Evolutionary conservation across 768 basidiomycete species (phyloP), one percentile per base, ranked within the genome.

Genomic region (Leccinum uliginosum): DNA sequence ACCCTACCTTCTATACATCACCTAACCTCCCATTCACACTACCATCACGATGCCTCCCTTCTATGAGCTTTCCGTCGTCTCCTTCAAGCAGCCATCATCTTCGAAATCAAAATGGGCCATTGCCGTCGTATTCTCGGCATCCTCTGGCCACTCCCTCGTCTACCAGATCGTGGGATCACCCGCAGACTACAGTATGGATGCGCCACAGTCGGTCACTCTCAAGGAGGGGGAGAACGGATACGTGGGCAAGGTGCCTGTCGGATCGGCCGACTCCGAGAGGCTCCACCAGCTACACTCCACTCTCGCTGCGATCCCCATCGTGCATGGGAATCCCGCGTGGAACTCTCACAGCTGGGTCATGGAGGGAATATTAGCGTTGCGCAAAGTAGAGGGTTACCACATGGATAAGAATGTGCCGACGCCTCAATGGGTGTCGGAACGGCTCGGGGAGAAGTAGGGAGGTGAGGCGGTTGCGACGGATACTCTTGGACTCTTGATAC

Each of bases 391-490:
- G 11, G 70, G 66, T 47, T 71, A 60, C 38, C 60, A 60, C 14
- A 50, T 71, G 8, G 70, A 71, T 48, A 72, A 71, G 49, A 60
- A 70, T 45, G 68, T 70, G 32, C 63, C 71, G 32, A 65, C 71
- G 12, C 15, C 44, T 3, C 66, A 66, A 26, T 71, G 66, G 71
- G 60, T 71, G 48, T 64, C 59, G 7, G 71, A 71, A 50, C 58
- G 60, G 50, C 61, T 71, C 4, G 53, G 65, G 35, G 66, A 51
- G 46, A 69, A 64, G 65, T 69, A 71, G 59, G 7, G 38, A 10
- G 58, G 38, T 40, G 35, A 47, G 43, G 30, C 46, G 50, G 46
- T 56, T 53, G 51, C 43, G 51, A 59, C 54, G 21, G 55, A 35
- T 59, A 35, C 38, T 50, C 45, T 53, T 57, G 54, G 50, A 57